These are phyloP conservation scores for Heterobasidion irregulare DNA, from an alignment of 1,284 basidiomycete species.

Conservation along the genomic window DNA sequence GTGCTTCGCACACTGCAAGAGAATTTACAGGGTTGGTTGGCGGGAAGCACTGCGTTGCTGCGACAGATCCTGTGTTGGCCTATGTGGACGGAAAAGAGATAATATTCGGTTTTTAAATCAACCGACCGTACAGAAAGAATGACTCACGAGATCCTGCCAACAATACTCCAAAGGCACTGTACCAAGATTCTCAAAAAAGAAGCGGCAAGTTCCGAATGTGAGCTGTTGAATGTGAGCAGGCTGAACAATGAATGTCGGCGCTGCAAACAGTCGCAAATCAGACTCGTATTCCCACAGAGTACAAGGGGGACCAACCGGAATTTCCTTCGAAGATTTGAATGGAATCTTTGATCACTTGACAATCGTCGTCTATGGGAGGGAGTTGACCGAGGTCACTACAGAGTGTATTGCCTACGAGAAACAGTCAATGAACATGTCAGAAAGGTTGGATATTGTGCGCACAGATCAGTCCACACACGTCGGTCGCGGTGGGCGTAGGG, in stretches of 20 bases:
- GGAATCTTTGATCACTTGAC: slow-evolving; percentile 16
- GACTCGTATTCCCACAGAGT: too few species aligned
- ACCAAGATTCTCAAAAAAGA: slow-evolving; percentile 19
- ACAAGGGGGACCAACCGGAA: slow-evolving; percentile 8
- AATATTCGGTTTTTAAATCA: not conserved
- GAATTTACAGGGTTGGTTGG: slow-evolving; percentile 15
- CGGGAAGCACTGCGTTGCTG: slow-evolving; percentile 17
- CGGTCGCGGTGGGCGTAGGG: slow-evolving; percentile 2
- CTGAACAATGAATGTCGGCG: slow-evolving; percentile 18
- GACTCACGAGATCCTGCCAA: slow-evolving; percentile 8
- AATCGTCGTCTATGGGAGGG: slow-evolving; percentile 19
- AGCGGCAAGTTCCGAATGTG: slow-evolving; percentile 20
- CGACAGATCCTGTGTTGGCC: slow-evolving; percentile 13
- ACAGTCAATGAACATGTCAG: not conserved
- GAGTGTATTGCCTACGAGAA: slow-evolving; percentile 11
- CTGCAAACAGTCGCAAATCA: slow-evolving; percentile 4
- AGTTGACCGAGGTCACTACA: slow-evolving; percentile 15
- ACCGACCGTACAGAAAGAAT: not conserved
- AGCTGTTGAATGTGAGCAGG: slow-evolving; percentile 17
- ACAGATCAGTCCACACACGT: slow-evolving; percentile 17
- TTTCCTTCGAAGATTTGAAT: slow-evolving; percentile 17
- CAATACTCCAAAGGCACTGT: slow-evolving; percentile 16
- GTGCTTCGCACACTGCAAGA: slow-evolving; percentile 14
- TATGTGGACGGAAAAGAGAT: not conserved
- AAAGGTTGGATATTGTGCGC: slow-evolving; percentile 1